Base-by-base conservation (phyloP, 495 filamentous ascomycete species). In the Aspergillus haitiensis region DNA sequence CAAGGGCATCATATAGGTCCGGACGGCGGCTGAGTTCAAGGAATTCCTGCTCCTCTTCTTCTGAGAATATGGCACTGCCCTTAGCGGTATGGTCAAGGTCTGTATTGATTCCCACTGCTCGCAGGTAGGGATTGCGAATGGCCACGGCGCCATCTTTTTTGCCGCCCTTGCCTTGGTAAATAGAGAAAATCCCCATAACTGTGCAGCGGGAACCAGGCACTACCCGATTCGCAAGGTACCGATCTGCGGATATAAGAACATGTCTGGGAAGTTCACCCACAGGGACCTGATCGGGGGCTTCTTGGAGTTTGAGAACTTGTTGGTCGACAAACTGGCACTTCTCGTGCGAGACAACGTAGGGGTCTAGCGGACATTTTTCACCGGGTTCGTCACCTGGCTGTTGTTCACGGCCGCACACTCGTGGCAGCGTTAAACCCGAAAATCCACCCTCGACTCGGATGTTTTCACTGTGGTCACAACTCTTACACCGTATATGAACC, bases 21-120 rank as follows among this genome's bases (percentile, higher is more conserved):
- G 93, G 91, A 32, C 92, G 80, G 56, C 93, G 82, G 66, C 91
- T 96, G 71, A 99, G 84, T 64, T 97, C 93, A 31, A 97, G 79
- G 58, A 98, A 99, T 64, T 98, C 94, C 72, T 98, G 93, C 72
- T 98, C 95, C 67, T 99, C 95, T 59, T 96, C 90, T 71, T 97
- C 95, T 0, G 91, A 89, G 74, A 97, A 99, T 42, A 90, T 79
- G 1, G 87, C 82, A 65, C 84, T 86, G 13, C 94, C 93, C 74
- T 96, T 95, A 42, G 89, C 87, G 6, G 91, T 96, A 60, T 94
- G 87, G 66, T 97, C 92, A 34, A 95, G 76, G 64, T 97, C 93
- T 21, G 86, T 91, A 52, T 88, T 90, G 64, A 99, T 92, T 15
- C 95, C 95, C 7, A 95, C 89, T 3, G 96, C 91, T 56, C 94